Conservation (phyloP, 352 stramenopile species). For the Blastocystis sp. region DNA sequence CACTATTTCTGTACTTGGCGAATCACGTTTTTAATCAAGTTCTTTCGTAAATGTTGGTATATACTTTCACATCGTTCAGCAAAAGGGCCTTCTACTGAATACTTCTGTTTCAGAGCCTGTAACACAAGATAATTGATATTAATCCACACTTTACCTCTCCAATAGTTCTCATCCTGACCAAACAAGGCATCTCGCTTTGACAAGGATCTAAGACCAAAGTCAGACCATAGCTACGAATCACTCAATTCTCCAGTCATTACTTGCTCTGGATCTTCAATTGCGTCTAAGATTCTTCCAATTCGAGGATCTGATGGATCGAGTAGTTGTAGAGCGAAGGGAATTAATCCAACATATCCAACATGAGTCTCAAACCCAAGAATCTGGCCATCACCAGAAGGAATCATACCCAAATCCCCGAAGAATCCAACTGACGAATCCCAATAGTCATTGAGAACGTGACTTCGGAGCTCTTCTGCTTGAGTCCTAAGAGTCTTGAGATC, state of each 20-base stretch:
- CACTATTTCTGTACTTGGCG: neutral
- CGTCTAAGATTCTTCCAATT: conserved; percentile 74
- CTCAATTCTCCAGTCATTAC: conserved; percentile 73
- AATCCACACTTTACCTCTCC: conserved; percentile 88
- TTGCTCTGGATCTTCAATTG: conserved; percentile 76
- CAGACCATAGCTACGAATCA: conserved; percentile 71
- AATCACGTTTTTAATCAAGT: conserved; percentile 72
- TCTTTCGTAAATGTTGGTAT: conserved; percentile 71
- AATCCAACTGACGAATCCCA: conserved; percentile 69
- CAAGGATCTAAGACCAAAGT: conserved; percentile 78
- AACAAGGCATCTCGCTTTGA: conserved; percentile 81
- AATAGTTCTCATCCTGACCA: conserved; percentile 83
- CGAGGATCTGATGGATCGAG: conserved; percentile 76
- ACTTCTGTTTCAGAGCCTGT: conserved; percentile 79
- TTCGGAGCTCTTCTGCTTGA: neutral
- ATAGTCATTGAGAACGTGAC: conserved; percentile 62
- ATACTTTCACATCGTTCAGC: conserved; percentile 37
- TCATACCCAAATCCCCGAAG: conserved; percentile 66
- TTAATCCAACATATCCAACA: conserved; percentile 82
- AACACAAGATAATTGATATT: conserved; percentile 87
- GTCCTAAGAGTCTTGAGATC: neutral
- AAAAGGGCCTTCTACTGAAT: conserved; percentile 67
- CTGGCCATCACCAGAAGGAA: neutral
- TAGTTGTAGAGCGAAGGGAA: conserved; percentile 78
- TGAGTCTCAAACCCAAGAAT: conserved; percentile 72